phyloP scores from a whole-genome alignment of 805 yeast genomes.

The Metschnikowia hibisci region DNA sequence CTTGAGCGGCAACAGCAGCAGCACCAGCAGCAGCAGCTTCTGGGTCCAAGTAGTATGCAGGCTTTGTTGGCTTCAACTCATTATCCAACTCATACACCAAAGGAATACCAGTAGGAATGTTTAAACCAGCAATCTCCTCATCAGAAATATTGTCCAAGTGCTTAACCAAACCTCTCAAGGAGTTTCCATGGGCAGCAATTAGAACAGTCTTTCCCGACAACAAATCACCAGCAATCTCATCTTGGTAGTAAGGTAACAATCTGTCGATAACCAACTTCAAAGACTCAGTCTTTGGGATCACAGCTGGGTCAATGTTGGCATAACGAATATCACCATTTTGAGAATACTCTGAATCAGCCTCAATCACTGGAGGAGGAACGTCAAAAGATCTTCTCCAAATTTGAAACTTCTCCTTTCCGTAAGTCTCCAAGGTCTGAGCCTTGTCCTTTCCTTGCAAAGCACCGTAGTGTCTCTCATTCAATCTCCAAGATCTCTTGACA shows the following conservation, averaged over 20 bases:
- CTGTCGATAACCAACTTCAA: conserved; percentile 93
- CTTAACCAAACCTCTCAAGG: conserved; percentile 93
- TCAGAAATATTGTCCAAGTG: conserved; percentile 92
- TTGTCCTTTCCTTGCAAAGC: conserved; percentile 98
- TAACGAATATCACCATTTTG: conserved; percentile 86
- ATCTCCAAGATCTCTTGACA: conserved; percentile 94
- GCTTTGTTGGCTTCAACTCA: conserved; percentile 82
- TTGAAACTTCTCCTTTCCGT: conserved; percentile 91
- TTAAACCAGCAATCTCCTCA: conserved; percentile 86
- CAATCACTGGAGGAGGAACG: conserved; percentile 91
- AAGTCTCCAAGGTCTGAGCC: conserved; percentile 83
- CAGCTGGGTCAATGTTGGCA: conserved; percentile 76
- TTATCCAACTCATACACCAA: conserved; percentile 93
- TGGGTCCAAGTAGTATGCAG: conserved; percentile 95
- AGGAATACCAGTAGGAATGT: conserved; percentile 98
- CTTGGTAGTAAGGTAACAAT: conserved; percentile 95
- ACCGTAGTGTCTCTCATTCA: conserved; percentile 99
- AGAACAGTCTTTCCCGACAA: conserved; percentile 85
- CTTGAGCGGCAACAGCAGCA: conserved; percentile 98
- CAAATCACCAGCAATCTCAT: conserved; percentile 79
- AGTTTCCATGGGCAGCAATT: conserved; percentile 97
- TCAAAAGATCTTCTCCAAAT: conserved; percentile 97
- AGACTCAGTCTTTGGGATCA: conserved; percentile 91
- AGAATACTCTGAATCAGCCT: conserved; percentile 71
- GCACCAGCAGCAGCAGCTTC: conserved; percentile 99